phyloP scores from a whole-genome alignment of 306 rosid genomes.

The Fragaria vesca region DNA sequence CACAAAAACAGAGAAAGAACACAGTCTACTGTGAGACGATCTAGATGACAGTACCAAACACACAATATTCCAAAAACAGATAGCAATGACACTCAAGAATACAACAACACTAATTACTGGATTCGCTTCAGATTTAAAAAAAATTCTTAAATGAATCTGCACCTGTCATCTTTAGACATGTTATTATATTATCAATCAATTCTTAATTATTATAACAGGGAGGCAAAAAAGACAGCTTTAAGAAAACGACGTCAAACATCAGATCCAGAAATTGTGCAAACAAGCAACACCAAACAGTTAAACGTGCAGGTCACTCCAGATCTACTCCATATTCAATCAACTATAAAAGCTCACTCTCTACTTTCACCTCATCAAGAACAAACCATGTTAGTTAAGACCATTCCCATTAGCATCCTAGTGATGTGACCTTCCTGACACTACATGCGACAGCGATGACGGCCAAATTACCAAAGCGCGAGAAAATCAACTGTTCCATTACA shows the following conservation, averaged over 20 bases:
- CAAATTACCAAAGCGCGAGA: background rate
- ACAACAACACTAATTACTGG: background rate
- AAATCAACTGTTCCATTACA: background rate
- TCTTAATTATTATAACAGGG: background rate
- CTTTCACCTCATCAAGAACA: background rate
- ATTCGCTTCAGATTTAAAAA: background rate
- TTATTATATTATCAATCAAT: background rate
- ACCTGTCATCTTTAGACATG: background rate
- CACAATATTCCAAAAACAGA: background rate
- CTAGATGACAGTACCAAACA: background rate
- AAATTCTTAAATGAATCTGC: background rate
- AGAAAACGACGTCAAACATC: background rate
- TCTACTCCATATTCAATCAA: background rate
- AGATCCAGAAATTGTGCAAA: conserved; percentile 1
- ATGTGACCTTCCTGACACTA: background rate
- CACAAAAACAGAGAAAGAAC: conserved; percentile 6
- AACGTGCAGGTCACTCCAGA: conserved; percentile 4
- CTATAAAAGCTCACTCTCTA: background rate
- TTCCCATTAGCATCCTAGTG: background rate
- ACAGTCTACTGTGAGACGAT: background rate
- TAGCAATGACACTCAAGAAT: background rate
- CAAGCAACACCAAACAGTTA: background rate
- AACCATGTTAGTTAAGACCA: background rate
- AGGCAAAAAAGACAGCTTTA: background rate
- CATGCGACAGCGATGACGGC: background rate